Base-by-base conservation (phyloP, 2,329 filamentous ascomycete genomes). In the Microdochium nivale region DNA sequence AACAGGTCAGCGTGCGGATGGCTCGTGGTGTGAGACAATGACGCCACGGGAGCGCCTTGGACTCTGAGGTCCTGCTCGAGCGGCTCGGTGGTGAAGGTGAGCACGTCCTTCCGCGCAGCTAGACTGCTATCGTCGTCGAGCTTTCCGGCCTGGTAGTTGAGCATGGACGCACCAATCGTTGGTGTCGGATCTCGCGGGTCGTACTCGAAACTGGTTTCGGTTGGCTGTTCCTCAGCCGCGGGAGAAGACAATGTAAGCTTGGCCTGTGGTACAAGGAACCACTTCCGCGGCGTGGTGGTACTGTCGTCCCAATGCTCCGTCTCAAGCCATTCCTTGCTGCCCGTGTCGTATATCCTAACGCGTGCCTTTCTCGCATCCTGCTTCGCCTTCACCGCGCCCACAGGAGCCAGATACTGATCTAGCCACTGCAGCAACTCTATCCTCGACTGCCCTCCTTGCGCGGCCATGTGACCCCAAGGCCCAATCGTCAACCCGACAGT, bases 401-500 rank as follows among this genome's bases (percentile, higher is more conserved):
- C 51, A 21, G 40, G 40, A 5, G 40, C 40, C 21, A 44, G 40
- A 23, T 44, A 44, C 5, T 23, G 40, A 14, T 58, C 53, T 8
- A 58, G 25, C 46, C 49, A 60, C 4, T 49, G 25, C 10, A 55
- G 48, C 13, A 51, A 49, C 3, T 57, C 53, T 3, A 16, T 19
- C 32, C 48, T 44, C 2, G 48, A 49, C 23, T 50, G 49, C 2
- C 47, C 33, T n/a, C 49, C 49, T 14, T 43, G 46, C 0, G 49
- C 52, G 4, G 40, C 33, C 3, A 53, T 16, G 40, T 61, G 59
- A 3, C 51, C 53, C 43, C 59, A 59, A 0, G 59, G 52, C 3
- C 58, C 56, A 14, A 61, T 47, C 21, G 49, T 55, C 10, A 61
- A 40, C 16, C 51, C 51, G 2, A 60, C 58, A 4, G 51, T 37